These are phyloP conservation scores for Agaricus subrufescens DNA, from an alignment of 768 basidiomycete genomes.

Conservation along the genomic window DNA sequence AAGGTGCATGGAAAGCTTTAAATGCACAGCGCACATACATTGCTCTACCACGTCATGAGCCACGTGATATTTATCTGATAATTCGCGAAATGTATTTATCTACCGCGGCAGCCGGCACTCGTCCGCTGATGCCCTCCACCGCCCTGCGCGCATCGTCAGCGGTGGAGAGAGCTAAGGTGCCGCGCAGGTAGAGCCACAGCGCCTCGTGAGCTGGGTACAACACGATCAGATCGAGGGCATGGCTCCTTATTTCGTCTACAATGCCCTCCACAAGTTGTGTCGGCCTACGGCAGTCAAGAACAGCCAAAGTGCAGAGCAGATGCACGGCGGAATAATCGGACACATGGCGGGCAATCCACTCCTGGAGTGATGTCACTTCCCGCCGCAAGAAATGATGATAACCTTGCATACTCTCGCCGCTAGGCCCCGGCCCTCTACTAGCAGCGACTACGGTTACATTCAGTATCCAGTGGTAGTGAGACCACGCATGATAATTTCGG, in stretches of 20 bases:
- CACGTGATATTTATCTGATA: slow-evolving; percentile 18
- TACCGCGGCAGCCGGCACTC: slow-evolving; percentile 3
- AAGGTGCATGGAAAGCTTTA: slow-evolving; percentile 3
- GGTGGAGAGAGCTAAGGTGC: slow-evolving; percentile 10
- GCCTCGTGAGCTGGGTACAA: slow-evolving; percentile 56
- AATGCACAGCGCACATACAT: slow-evolving; percentile 10
- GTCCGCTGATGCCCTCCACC: slow-evolving; percentile 14
- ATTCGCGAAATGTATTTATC: slow-evolving; percentile 4
- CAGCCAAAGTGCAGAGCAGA: slow-evolving; percentile 36
- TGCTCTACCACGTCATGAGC: slow-evolving; percentile 17
- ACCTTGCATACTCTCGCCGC: slow-evolving; percentile 9
- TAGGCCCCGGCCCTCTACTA: slow-evolving; percentile 13
- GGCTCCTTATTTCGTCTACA: slow-evolving; percentile 23
- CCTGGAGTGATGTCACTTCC: slow-evolving; percentile 32
- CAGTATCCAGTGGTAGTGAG: slow-evolving; percentile 50
- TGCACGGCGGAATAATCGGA: slow-evolving; percentile 66
- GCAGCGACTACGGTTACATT: slow-evolving; percentile 23
- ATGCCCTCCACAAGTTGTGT: slow-evolving; percentile 2
- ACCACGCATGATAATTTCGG: slow-evolving; percentile 75
- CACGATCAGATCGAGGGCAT: slow-evolving; percentile 44
- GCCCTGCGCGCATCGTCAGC: neutral
- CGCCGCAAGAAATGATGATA: slow-evolving; percentile 29
- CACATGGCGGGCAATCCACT: slow-evolving; percentile 61
- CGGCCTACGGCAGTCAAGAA: slow-evolving; percentile 16
- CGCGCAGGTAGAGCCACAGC: slow-evolving; percentile 58